Conservation (phyloP, 1,284 basidiomycete species). For the Xerocomus minutiporus region DNA sequence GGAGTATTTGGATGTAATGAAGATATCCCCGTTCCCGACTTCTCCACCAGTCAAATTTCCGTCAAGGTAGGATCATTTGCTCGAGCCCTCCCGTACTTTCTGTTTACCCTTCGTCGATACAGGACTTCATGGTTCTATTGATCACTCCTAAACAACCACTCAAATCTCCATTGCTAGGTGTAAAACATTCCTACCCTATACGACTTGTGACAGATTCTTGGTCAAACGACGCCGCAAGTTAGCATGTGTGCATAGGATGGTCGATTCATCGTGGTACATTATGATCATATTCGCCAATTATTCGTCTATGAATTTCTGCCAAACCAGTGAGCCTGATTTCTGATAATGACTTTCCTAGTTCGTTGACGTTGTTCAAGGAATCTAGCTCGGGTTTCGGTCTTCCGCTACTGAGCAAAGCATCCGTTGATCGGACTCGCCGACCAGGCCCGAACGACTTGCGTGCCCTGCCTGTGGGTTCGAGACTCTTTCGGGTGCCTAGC, state of each 20-base stretch:
- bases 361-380: neutral
- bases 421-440: neutral
- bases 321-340: neutral
- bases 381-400: neutral
- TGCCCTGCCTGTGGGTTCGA: neutral
- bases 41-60: conserved; percentile 22
- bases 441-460: neutral
- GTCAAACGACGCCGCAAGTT: conserved; percentile 15
- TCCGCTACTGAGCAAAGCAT: neutral
- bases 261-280: neutral
- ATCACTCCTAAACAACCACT: conserved; percentile 27
- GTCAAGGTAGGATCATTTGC: conserved; percentile 20
- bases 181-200: conserved; percentile 22
- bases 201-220: conserved; percentile 29
- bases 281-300: neutral
- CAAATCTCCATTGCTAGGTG: conserved; percentile 23
- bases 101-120: neutral
- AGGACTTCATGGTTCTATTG: conserved; percentile 31
- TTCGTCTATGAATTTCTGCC: neutral
- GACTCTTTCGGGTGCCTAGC: neutral
- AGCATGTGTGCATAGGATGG: neutral
- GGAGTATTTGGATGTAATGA: conserved; percentile 22
- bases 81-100: neutral
- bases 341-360: neutral
- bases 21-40: conserved; percentile 17